These are phyloP conservation scores for Wallemia hederae DNA, from an alignment of 1,284 basidiomycete genomes.

Conservation along the genomic window DNA sequence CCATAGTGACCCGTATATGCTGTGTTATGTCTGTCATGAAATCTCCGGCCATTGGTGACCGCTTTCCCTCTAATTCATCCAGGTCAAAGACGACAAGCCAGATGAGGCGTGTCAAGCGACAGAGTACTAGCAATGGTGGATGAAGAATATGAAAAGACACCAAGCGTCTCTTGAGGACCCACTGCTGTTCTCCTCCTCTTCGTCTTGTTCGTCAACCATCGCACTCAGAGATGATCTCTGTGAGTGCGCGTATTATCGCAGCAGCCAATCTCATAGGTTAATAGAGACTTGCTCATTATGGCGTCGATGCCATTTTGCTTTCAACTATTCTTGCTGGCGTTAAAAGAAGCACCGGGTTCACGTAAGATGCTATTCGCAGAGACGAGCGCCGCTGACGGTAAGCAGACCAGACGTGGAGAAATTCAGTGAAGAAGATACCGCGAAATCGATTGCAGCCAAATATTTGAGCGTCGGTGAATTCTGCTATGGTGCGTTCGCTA, in stretches of 20 bases:
- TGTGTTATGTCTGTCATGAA: not conserved
- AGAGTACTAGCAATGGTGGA: too few relatives aligned
- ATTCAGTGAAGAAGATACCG: slow-evolving; percentile 38
- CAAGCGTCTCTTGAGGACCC: too few relatives aligned
- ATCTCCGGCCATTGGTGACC: too few relatives aligned
- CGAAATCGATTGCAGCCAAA: slow-evolving; percentile 41
- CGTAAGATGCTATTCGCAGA: slow-evolving; percentile 23
- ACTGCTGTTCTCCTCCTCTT: too few relatives aligned
- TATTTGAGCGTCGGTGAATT: slow-evolving; percentile 68
- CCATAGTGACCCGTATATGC: not conserved
- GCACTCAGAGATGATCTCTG: not conserved
- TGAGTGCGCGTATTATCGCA: not conserved
- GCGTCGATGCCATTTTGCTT: slow-evolving; percentile 53
- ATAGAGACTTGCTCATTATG: slow-evolving; percentile 42
- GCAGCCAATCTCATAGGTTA: not conserved
- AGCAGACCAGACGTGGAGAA: slow-evolving; percentile 33
- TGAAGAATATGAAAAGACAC: too few relatives aligned
- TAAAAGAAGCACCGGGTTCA: slow-evolving; percentile 60
- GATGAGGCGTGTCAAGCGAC: not conserved
- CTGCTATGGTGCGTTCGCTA: slow-evolving; percentile 26
- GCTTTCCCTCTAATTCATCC: not conserved
- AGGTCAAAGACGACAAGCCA: not conserved
- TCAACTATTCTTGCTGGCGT: slow-evolving; percentile 77
- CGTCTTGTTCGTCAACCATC: not conserved
- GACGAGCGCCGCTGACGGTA: not conserved